Percentiles rank a stretch among this genome's conserved stretches.
Conservation (phyloP, 208 protist genomes). For the Leishmania lainsoni region DNA sequence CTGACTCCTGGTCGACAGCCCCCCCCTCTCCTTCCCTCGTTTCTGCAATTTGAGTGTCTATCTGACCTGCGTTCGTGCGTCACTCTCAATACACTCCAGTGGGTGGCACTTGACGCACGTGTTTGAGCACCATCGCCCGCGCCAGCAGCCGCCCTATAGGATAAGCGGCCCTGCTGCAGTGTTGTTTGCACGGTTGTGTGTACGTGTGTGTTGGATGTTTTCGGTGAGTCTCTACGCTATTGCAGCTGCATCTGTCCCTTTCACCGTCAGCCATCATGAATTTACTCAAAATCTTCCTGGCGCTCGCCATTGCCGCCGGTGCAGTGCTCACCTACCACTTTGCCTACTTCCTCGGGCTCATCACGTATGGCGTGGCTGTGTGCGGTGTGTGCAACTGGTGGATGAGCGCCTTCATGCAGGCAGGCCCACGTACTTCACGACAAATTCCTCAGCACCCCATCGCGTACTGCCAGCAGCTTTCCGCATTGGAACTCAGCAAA, state of each 20-base stretch:
- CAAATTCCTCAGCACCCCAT: slow-evolving; percentile 73
- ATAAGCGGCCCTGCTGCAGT: background rate
- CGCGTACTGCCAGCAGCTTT: slow-evolving; percentile 79
- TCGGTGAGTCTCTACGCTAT: background rate
- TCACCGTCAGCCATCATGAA: slow-evolving; percentile 5
- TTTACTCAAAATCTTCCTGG: slow-evolving; percentile 9
- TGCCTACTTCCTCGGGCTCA: slow-evolving; percentile 38
- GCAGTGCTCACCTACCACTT: slow-evolving; percentile 22
- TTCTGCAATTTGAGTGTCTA: background rate
- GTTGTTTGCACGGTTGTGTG: background rate
- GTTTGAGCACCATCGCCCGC: too few relatives aligned
- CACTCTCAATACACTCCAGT: too few relatives aligned
- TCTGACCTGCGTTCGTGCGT: background rate
- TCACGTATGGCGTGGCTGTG: slow-evolving; percentile 40
- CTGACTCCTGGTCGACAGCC: background rate
- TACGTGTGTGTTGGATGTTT: too few relatives aligned
- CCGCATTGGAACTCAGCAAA: slow-evolving; percentile 65
- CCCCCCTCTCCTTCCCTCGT: background rate
- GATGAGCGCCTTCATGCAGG: slow-evolving; percentile 47
- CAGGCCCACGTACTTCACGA: slow-evolving; percentile 61
- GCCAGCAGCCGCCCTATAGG: too few relatives aligned
- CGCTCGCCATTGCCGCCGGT: slow-evolving; percentile 24
- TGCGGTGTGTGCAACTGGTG: slow-evolving; percentile 47
- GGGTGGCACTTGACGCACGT: too few relatives aligned
- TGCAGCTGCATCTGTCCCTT: background rate